Percentiles rank a stretch among this genome's conserved stretches.
phyloP scores from a whole-genome alignment of 768 basidiomycete genomes.

The Rhizopogon vesiculosus region DNA sequence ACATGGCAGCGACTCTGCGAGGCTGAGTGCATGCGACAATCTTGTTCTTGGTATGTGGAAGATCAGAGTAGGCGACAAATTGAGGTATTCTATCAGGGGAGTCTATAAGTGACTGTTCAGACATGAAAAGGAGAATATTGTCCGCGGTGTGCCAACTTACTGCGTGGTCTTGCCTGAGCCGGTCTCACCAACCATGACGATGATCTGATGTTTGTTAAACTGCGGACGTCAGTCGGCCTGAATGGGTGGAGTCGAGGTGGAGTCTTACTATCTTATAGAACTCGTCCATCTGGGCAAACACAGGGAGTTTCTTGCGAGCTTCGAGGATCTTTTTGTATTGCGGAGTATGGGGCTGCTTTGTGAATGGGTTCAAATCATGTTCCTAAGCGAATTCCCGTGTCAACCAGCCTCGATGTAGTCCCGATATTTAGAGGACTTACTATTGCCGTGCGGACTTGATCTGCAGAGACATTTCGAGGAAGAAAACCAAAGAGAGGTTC shows the following conservation, averaged over 20 bases:
- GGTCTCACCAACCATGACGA: slow-evolving; percentile 91
- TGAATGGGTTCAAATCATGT: slow-evolving; percentile 85
- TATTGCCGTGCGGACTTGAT: slow-evolving; percentile 66
- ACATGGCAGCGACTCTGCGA: slow-evolving; percentile 95
- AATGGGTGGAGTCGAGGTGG: background rate
- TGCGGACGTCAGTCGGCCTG: background rate
- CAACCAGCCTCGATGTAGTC: background rate
- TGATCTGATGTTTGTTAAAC: slow-evolving; percentile 60
- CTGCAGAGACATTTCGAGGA: slow-evolving; percentile 60
- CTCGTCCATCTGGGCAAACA: slow-evolving; percentile 88
- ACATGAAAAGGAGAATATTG: slow-evolving; percentile 14
- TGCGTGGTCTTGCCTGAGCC: slow-evolving; percentile 96
- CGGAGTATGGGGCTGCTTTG: slow-evolving; percentile 65
- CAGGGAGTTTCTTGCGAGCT: slow-evolving; percentile 83
- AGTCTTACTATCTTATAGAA: slow-evolving; percentile 82
- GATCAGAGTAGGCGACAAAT: slow-evolving; percentile 90
- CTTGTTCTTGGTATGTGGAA: slow-evolving; percentile 87
- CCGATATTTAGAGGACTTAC: slow-evolving; percentile 34
- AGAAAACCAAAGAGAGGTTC: slow-evolving; percentile 74
- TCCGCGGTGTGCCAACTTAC: slow-evolving; percentile 41
- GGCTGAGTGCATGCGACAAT: slow-evolving; percentile 97
- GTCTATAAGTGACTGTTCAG: slow-evolving; percentile 21
- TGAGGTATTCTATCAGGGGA: slow-evolving; percentile 79
- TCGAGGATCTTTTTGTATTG: slow-evolving; percentile 87
- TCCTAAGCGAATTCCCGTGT: slow-evolving; percentile 39